Percentiles rank a stretch among this genome's conserved stretches.
Evolutionary conservation across 2,329 filamentous ascomycete species (phyloP).

Genomic region (Penicillium sp.): DNA sequence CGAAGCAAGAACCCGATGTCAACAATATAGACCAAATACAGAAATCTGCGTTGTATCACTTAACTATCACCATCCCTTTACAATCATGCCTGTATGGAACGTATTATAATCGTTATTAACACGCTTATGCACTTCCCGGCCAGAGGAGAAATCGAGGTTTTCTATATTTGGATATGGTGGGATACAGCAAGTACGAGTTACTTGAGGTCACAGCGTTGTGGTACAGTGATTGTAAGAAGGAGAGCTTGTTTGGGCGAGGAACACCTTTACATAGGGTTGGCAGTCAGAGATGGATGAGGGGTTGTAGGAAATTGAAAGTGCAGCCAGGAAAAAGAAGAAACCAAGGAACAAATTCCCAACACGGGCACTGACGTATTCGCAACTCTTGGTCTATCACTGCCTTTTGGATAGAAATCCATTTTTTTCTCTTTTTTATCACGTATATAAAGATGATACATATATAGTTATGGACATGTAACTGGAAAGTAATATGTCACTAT

Average conservation of each 20-base stretch:
- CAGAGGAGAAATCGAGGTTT: background rate
- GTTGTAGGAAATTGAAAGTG: background rate
- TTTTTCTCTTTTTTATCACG: background rate
- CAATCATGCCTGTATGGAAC: too few species aligned
- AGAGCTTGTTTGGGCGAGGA: background rate
- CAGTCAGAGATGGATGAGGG: background rate
- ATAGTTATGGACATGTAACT: background rate
- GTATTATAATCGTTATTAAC: too few species aligned
- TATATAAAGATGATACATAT: background rate
- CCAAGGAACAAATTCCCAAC: background rate
- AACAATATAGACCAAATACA: background rate
- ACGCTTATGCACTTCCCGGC: too few species aligned
- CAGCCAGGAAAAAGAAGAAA: background rate
- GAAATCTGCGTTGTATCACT: background rate
- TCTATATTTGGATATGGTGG: background rate
- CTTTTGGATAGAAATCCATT: background rate
- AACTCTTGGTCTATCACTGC: background rate
- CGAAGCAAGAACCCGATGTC: background rate
- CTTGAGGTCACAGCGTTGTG: background rate
- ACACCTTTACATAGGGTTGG: background rate
- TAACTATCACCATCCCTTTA: too few species aligned
- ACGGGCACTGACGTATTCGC: too few species aligned
- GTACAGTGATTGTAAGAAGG: background rate
- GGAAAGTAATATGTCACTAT: background rate
- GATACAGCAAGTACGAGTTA: background rate